Base-by-base conservation (phyloP, 768 basidiomycete genomes). In the Ramaria rubella region DNA sequence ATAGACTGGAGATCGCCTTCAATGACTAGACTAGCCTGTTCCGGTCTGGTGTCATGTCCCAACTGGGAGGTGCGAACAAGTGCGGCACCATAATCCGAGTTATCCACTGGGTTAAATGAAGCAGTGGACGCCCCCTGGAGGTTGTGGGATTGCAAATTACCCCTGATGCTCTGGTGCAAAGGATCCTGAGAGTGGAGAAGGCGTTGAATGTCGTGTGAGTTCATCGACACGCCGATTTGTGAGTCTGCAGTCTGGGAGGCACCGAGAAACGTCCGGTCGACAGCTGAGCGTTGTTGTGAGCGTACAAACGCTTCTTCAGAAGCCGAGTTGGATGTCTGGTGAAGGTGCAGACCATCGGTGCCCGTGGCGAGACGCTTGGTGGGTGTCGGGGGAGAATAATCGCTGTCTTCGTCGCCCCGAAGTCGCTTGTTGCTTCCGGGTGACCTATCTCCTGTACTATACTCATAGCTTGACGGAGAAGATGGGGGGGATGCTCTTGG, bases 1-100 rank as follows among this genome's bases (percentile, higher is more conserved):
- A 80, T 68, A 60, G 82, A 81, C 21, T 77, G 81, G 58, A 79
- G 77, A 8, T 76, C 71, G 60, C 74, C 71, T 6, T 75, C 56
- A 38, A 80, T 79, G 11, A 79, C 74, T 24, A 67, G 64, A 5
- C 64, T 58, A 5, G 72, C 70, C 2, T 63, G 61, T 5, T 62
- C 61, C 55, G 50, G 60, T 42, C 57, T 64, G 61, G 61, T 61
- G 49, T 68, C 60, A 64, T 70, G 43, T 69, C 68, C 38, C 61
- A 58, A 30, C 27, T 56, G 55, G 12, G 62, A 53, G 11, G 67
- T 33, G 60, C 62, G 19, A 59, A 65, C 30, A 64, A 63, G 48
- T 65, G 64, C 40, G 62, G 64, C 33, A 62, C 62, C 57, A 64
- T 66, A 30, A 58, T 55, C 60, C 27, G 67, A 65, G 45, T 69